phyloP scores from a whole-genome alignment of 2,329 filamentous ascomycete genomes.

The Escovopsis sp. region DNA sequence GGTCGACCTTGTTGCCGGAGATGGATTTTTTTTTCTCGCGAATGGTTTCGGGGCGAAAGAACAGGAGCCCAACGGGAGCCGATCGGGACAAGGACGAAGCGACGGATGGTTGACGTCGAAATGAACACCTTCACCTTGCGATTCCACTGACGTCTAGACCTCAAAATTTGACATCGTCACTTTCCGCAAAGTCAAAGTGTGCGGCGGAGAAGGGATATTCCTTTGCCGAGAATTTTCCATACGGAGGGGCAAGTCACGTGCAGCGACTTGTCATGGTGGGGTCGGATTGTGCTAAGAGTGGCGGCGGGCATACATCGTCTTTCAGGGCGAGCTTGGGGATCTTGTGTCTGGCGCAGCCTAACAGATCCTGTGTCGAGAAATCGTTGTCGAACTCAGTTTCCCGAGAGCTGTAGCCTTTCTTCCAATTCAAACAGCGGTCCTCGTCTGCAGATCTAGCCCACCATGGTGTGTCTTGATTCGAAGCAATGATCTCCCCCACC shows the following conservation, averaged over 20 bases:
- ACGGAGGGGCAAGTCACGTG: constrained; percentile 29
- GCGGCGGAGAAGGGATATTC: constrained; percentile 27
- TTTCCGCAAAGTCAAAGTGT: constrained; percentile 23
- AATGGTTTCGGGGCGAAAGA: no score
- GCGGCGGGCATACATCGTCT: not conserved
- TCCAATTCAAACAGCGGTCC: no score
- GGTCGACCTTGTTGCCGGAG: not conserved
- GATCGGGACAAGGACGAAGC: no score
- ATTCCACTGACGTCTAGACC: not conserved
- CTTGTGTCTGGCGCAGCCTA: no score
- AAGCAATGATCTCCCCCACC: not conserved
- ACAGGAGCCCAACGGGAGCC: no score
- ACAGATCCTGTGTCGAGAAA: no score
- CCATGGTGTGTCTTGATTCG: constrained; percentile 12
- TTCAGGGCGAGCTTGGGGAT: not conserved
- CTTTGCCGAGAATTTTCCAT: constrained; percentile 15
- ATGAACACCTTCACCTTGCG: constrained; percentile 10
- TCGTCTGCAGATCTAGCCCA: constrained; percentile 5
- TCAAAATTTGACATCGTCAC: constrained; percentile 24
- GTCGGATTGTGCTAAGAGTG: not conserved
- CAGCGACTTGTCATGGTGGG: constrained; percentile 2
- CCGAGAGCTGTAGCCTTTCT: no score
- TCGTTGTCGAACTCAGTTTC: no score
- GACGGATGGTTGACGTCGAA: no score
- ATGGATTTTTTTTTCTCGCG: constrained; percentile 5